phyloP scores from a whole-genome alignment of 495 filamentous ascomycete species.

The Penicillium egyptiacum region DNA sequence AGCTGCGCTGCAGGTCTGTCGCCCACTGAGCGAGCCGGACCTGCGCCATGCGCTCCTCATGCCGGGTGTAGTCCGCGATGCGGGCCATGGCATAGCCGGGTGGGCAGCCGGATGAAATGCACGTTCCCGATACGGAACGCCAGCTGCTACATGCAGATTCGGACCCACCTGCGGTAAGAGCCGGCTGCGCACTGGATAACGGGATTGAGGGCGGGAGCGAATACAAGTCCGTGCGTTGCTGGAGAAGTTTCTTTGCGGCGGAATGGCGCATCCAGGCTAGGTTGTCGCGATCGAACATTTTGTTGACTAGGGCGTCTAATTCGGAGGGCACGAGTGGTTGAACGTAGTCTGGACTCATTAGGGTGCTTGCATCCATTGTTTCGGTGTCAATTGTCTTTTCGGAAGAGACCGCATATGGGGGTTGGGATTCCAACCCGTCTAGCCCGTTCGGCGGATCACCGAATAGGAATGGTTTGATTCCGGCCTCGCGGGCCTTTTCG shows the following conservation, averaged over 20 bases:
- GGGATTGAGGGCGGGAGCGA: slow-evolving; percentile 10
- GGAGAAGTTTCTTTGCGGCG: slow-evolving; percentile 83
- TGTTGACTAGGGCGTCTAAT: slow-evolving; percentile 64
- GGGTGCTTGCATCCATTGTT: slow-evolving; percentile 88
- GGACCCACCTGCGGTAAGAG: slow-evolving; percentile 7
- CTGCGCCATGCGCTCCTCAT: slow-evolving; percentile 73
- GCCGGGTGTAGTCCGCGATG: slow-evolving; percentile 67
- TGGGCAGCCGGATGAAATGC: slow-evolving; percentile 32
- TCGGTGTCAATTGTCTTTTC: slow-evolving; percentile 73
- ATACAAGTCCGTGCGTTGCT: slow-evolving; percentile 49
- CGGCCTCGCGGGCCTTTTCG: slow-evolving; percentile 57
- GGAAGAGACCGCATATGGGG: slow-evolving; percentile 81
- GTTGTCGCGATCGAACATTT: slow-evolving; percentile 76
- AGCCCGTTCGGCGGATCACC: slow-evolving; percentile 36
- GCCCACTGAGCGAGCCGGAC: slow-evolving; percentile 88
- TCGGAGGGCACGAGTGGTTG: slow-evolving; percentile 82
- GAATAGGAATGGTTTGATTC: slow-evolving; percentile 71
- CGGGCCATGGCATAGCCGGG: slow-evolving; percentile 68
- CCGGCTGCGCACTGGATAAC: slow-evolving; percentile 15
- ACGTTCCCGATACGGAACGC: slow-evolving; percentile 15
- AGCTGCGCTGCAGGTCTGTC: slow-evolving; percentile 77
- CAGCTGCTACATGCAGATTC: slow-evolving; percentile 2
- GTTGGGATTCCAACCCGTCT: slow-evolving; percentile 27
- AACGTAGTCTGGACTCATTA: slow-evolving; percentile 94
- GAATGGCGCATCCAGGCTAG: slow-evolving; percentile 84